Base-by-base conservation (phyloP, 441 rosid species). In the Erodium texanum region DNA sequence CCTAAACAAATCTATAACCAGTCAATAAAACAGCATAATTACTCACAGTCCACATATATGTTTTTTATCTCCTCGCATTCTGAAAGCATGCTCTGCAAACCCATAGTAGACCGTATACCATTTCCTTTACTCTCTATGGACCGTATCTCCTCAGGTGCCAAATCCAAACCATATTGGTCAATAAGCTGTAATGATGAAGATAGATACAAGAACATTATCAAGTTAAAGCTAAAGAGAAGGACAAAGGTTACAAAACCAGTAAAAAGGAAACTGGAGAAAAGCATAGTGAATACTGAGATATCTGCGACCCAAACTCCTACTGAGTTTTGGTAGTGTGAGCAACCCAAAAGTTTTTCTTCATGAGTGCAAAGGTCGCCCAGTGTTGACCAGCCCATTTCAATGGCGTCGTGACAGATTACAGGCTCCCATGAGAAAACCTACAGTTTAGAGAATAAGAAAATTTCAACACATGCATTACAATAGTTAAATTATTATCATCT, bases 351-450 rank as follows among this genome's bases (percentile, higher is more conserved):
- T 75, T 86, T 92, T 67, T 82, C 90, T 67, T 87, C 93, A 8
- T 84, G 84, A 82, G 90, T 86, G 81, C 93, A 90, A 68, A 90
- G 77, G 79, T 92, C 99, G 70, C 89, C 86, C 67, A 95, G 96
- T 18, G 92, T 82, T 66, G 95, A 89, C 98, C 98, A 95, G 68
- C 93, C 93, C 80, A 92, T 84, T 74, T 86, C 89, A 75, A 87
- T 78, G 69, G 87, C 45, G 73, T 92, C 98, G 75, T 79, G 93
- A 74, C 93, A 84, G 68, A 89, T 76, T 68, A 92, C 87, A 68
- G 99, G 99, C 73, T 95, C 99, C 99, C 99, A 95, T 68, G 99
- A 90, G 86, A 84, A 90, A 77, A 92, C 96, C 99, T 92, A 74
- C 80, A 78, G 65, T 74, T 73, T 64, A 54, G 43, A 58, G 59